A percentile compares a stretch with the other conserved stretches of the same genome.
Evolutionary conservation across 1,139 yeast genomes (phyloP).

Genomic region (Pneumocystis murina): DNA sequence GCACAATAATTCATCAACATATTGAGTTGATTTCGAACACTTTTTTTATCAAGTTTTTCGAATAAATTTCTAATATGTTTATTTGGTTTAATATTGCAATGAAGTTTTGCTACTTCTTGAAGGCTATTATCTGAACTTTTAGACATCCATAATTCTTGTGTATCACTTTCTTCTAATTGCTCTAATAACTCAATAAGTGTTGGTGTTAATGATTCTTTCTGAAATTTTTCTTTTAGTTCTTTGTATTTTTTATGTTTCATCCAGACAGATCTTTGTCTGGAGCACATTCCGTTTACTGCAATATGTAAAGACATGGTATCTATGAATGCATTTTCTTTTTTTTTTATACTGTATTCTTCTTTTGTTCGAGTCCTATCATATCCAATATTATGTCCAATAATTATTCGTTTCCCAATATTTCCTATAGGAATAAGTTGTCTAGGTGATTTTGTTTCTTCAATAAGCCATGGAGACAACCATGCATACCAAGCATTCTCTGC

Average conservation of each 20-base stretch:
- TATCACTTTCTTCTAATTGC: slow-evolving; percentile 21
- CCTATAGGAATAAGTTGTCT: slow-evolving; percentile 61
- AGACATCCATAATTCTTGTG: slow-evolving; percentile 54
- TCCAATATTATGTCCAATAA: slow-evolving; percentile 82
- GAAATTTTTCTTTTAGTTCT: slow-evolving; percentile 14
- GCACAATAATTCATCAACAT: slow-evolving; percentile 68
- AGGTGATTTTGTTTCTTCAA: slow-evolving; percentile 36
- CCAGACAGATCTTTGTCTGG: slow-evolving; percentile 78
- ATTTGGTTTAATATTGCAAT: slow-evolving; percentile 55
- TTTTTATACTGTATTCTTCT: slow-evolving; percentile 64
- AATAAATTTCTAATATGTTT: slow-evolving; percentile 56
- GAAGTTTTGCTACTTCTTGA: slow-evolving; percentile 65
- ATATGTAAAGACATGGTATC: slow-evolving; percentile 92
- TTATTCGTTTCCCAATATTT: slow-evolving; percentile 32
- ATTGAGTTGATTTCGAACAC: slow-evolving; percentile 42
- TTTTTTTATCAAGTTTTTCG: slow-evolving; percentile 38
- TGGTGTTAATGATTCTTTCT: slow-evolving; percentile 8
- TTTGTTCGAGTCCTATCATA: slow-evolving; percentile 75
- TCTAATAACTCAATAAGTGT: slow-evolving; percentile 16
- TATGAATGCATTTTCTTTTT: slow-evolving; percentile 58
- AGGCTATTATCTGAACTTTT: slow-evolving; percentile 69
- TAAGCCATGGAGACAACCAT: slow-evolving; percentile 81
- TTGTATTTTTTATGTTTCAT: slow-evolving; percentile 37
- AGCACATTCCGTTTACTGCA: slow-evolving; percentile 83
- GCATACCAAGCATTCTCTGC: slow-evolving; percentile 77